phyloP scores from a whole-genome alignment of 2,329 filamentous ascomycete genomes.

The Sclerotinia minor region DNA sequence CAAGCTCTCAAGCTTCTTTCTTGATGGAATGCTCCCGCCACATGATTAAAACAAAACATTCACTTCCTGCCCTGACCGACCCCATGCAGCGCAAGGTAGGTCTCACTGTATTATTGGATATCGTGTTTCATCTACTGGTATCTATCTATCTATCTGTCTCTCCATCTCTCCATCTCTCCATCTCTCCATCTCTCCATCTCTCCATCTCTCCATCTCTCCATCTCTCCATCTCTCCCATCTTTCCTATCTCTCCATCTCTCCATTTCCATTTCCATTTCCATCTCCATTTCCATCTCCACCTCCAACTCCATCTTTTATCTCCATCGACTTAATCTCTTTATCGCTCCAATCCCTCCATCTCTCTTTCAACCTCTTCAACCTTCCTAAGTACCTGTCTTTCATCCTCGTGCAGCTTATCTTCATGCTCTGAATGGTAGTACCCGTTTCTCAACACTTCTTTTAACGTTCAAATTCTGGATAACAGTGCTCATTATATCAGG shows the following conservation, averaged over 20 bases:
- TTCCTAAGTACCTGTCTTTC: neutral
- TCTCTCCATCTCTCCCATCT: neutral
- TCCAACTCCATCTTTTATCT: too few species aligned
- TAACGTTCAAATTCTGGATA: neutral
- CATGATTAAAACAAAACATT: conserved; percentile 19
- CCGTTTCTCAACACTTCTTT: neutral
- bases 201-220: neutral
- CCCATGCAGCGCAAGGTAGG: neutral
- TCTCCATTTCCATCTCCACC: neutral
- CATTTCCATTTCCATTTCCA: neutral
- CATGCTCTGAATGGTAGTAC: neutral
- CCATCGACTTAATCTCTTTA: neutral
- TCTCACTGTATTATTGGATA: neutral
- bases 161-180: neutral
- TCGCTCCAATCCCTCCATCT: neutral
- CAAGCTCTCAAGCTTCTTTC: conserved; percentile 4
- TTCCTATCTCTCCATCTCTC: neutral
- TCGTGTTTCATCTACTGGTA: neutral
- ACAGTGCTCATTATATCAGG: neutral
- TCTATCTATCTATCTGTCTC: neutral
- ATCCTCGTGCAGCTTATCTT: neutral
- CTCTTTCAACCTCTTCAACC: neutral
- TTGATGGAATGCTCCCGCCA: conserved; percentile 11
- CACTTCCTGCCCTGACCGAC: neutral
- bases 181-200: neutral